A percentile compares a stretch with the other conserved stretches of the same genome.
Evolutionary conservation across 768 basidiomycete species (phyloP).

Genomic region (Dentipellis sp.): DNA sequence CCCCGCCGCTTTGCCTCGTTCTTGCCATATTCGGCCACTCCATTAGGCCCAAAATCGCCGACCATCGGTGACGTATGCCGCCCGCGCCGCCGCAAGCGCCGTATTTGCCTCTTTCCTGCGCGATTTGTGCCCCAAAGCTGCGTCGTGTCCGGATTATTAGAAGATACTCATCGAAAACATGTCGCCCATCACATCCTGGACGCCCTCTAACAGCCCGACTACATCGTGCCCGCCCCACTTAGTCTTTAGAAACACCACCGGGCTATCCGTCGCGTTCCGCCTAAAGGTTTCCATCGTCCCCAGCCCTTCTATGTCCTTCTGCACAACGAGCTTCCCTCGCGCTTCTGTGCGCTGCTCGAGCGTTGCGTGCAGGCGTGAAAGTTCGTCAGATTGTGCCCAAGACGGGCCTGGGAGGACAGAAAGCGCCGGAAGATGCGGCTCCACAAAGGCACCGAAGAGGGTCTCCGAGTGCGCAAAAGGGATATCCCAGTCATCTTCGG

Average conservation of each 20-base stretch:
- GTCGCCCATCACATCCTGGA: slow-evolving; percentile 45
- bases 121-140: no score
- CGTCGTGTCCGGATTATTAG: no score
- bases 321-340: slow-evolving; percentile 37
- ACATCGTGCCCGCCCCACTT: slow-evolving; percentile 49
- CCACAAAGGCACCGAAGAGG: slow-evolving; percentile 61
- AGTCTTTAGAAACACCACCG: slow-evolving; percentile 50
- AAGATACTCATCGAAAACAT: slow-evolving; percentile 12
- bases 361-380: slow-evolving; percentile 32
- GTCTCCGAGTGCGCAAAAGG: slow-evolving; percentile 56
- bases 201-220: slow-evolving; percentile 53
- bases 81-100: no score
- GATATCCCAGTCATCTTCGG: slow-evolving; percentile 68
- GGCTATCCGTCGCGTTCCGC: slow-evolving; percentile 25
- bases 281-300: slow-evolving; percentile 48
- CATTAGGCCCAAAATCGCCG: no score
- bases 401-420: slow-evolving; percentile 22
- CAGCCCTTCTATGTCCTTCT: slow-evolving; percentile 35
- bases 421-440: slow-evolving; percentile 42
- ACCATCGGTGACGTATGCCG: no score
- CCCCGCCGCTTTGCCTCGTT: no score
- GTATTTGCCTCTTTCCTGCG: no score
- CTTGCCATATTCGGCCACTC: no score
- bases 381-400: slow-evolving; percentile 30
- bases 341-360: slow-evolving; percentile 29